Conservation (phyloP, 108 stramenopile genomes). For the Schizochytrium sp. region DNA sequence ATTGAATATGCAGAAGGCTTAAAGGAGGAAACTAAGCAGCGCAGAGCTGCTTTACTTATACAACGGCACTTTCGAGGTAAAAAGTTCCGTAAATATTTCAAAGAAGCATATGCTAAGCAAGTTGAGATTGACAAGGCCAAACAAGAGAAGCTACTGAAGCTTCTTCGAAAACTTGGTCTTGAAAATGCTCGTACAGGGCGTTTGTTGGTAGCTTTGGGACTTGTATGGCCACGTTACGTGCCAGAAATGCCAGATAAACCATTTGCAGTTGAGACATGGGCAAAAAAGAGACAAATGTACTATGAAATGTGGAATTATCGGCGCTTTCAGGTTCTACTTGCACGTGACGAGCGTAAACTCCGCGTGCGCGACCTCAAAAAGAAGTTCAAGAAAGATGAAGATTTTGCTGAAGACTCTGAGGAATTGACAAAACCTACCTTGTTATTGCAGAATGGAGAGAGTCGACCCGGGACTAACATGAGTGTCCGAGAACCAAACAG, state of each 20-base stretch:
- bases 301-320: conserved; percentile 29
- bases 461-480: too few species aligned
- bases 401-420: not conserved
- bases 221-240: conserved; percentile 52
- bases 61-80: conserved; percentile 42
- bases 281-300: conserved; percentile 16
- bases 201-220: conserved; percentile 22
- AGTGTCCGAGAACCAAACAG: too few species aligned
- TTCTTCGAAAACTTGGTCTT: not conserved
- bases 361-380: not conserved
- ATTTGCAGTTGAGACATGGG: conserved; percentile 40
- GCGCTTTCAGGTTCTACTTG: conserved; percentile 28
- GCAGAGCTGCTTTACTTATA: not conserved
- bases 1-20: not conserved
- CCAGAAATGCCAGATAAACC: conserved; percentile 56
- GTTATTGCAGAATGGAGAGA: too few species aligned
- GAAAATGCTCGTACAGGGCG: conserved; percentile 46
- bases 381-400: not conserved
- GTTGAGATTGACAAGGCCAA: not conserved
- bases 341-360: not conserved
- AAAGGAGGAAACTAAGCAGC: not conserved
- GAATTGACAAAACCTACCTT: not conserved
- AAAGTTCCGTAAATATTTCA: not conserved
- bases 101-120: conserved; percentile 17
- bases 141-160: conserved; percentile 12